Evolutionary conservation across 176 grass and related monocot species (phyloP), one percentile per base, ranked within the genome.

Genomic region (Calamus simplicifolius): DNA sequence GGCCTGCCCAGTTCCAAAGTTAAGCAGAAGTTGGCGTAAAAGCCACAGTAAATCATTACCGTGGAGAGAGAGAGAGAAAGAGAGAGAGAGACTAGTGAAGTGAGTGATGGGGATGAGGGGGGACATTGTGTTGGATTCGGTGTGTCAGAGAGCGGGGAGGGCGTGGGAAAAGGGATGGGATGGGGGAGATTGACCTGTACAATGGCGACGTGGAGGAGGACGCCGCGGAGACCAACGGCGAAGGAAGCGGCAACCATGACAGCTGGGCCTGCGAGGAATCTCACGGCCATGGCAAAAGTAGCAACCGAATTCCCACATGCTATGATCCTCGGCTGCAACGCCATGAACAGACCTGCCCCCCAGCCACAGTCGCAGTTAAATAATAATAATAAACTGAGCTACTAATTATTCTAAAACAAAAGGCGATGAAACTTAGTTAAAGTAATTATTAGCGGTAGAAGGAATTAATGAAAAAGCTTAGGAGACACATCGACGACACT

Each of bases 251-350:
- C 87, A 19, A 84, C 84, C 93, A 98, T 98, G 49, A 88, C 84
- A 38, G 87, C 93, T 0, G 93, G 93, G 26, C 93, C 93, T 10
- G 79, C 82, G 19, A 98, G 81, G 79, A 98, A 98, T 21, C 93
- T 78, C 55, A 98, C 87, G 16, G 63, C 84, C 93, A 98, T 98
- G 69, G 93, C 77, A 66, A 88, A 98, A 19, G 79, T 50, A 12
- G 93, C 93, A 19, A 85, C 70, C 73, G 77, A 82, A 69, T 98
- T 92, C 16, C 93, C 93, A 69, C 93, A 98, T 18, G 93, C 93
- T 77, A 98, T 98, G 72, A 98, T 98, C 73, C 93, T 75, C 3
- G 93, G 87, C 75, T 98, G 93, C 75, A 98, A 76, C 70, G 93
- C 93, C 93, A 98, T 98, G 74, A 98, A 98, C 81, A 98, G 68